Evolutionary conservation across 2,329 filamentous ascomycete genomes (phyloP).

Genomic region (Fusarium tjaetaba): DNA sequence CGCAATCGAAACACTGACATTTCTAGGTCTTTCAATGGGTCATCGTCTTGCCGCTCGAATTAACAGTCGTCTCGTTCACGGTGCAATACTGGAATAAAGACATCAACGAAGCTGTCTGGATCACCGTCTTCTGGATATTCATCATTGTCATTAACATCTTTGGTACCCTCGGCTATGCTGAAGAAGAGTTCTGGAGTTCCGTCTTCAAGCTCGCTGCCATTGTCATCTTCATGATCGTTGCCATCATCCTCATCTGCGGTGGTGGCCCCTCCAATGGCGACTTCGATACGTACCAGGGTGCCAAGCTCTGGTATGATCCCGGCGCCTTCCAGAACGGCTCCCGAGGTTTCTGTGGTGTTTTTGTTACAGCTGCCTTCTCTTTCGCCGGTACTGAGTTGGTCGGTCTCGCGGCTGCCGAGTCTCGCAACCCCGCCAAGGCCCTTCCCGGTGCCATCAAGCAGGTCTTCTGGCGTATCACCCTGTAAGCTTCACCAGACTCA

Average conservation of each 20-base stretch:
- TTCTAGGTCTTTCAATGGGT: slow-evolving; percentile 58
- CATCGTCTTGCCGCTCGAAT: slow-evolving; percentile 60
- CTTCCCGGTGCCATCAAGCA: slow-evolving; percentile 85
- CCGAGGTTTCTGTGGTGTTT: slow-evolving; percentile 74
- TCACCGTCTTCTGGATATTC: slow-evolving; percentile 61
- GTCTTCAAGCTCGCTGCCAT: slow-evolving; percentile 66
- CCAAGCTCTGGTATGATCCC: slow-evolving; percentile 48
- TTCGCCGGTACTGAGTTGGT: slow-evolving; percentile 76
- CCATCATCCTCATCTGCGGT: slow-evolving; percentile 65
- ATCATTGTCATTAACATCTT: slow-evolving; percentile 65
- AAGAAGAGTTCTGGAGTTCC: slow-evolving; percentile 67
- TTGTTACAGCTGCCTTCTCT: slow-evolving; percentile 75
- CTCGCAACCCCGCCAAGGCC: slow-evolving; percentile 72
- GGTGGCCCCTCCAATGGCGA: slow-evolving; percentile 60
- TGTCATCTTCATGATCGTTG: slow-evolving; percentile 70
- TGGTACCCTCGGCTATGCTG: slow-evolving; percentile 62
- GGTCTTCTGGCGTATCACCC: slow-evolving; percentile 65
- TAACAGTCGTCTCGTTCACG: slow-evolving; percentile 62
- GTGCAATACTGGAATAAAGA: slow-evolving; percentile 62
- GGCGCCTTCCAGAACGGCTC: slow-evolving; percentile 74
- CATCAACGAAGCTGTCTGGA: slow-evolving; percentile 61
- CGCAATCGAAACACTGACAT: not conserved
- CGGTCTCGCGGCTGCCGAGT: slow-evolving; percentile 76
- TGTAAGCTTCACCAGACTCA: slow-evolving; percentile 34
- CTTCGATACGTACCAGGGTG: slow-evolving; percentile 56